A percentile compares a stretch with the other conserved stretches of the same genome.
Evolutionary conservation across 1,284 basidiomycete species (phyloP).

Genomic region (Singerocomus rubriflavus): DNA sequence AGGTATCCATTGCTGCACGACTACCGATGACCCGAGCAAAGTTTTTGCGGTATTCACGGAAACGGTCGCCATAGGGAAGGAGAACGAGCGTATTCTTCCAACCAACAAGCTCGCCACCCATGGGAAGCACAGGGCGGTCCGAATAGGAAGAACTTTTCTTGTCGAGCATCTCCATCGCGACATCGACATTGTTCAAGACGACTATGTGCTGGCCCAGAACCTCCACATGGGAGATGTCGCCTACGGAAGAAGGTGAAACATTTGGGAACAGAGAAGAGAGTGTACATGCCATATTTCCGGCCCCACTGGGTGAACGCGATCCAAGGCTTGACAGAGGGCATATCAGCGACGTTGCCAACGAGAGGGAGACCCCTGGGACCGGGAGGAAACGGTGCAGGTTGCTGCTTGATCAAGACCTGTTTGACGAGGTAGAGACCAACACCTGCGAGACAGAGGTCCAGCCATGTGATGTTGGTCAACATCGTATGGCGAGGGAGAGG

Average conservation of each 20-base stretch:
- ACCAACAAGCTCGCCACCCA: conserved; percentile 64
- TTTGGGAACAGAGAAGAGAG: background rate
- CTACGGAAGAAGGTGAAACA: conserved; percentile 32
- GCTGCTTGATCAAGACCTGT: conserved; percentile 20
- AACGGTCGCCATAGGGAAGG: conserved; percentile 57
- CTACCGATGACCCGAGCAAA: conserved; percentile 59
- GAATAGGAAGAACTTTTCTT: conserved; percentile 69
- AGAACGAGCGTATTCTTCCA: conserved; percentile 65
- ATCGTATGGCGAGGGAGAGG: conserved; percentile 8
- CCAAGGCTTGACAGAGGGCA: conserved; percentile 34
- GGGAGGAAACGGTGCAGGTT: conserved; percentile 27
- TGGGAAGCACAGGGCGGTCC: conserved; percentile 55
- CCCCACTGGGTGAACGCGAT: conserved; percentile 34
- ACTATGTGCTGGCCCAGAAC: conserved; percentile 60
- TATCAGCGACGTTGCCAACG: conserved; percentile 35
- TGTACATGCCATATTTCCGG: conserved; percentile 28
- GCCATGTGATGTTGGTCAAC: conserved; percentile 28
- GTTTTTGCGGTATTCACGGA: conserved; percentile 59
- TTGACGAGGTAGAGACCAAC: conserved; percentile 31
- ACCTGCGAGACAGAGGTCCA: conserved; percentile 33
- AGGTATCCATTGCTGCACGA: conserved; percentile 46
- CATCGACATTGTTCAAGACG: conserved; percentile 54
- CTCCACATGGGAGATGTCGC: conserved; percentile 56
- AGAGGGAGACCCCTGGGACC: conserved; percentile 33
- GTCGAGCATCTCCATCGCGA: conserved; percentile 59